Evolutionary conservation across 306 rosid species (phyloP), one percentile per base, ranked within the genome.

Genomic region (Pyrus pyrifolia): DNA sequence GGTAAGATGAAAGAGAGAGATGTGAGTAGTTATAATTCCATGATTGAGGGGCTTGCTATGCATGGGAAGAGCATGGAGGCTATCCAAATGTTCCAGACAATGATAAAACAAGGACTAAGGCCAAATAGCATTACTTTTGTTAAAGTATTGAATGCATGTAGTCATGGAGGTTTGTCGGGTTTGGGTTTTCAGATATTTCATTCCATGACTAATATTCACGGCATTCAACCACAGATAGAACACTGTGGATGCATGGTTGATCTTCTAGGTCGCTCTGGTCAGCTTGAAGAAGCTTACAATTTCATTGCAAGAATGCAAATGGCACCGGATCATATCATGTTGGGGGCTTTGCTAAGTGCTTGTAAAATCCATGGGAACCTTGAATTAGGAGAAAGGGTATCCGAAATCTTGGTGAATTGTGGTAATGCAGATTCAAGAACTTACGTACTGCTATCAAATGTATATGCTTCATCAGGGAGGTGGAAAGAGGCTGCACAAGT

Each of bases 191-290:
- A 76, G 82, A 80, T 85, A 69, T 78, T 80, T 73, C 78, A 79
- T 11, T 83, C 87, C 30, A 87, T 83, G 89, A 82, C 72, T 78
- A 76, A 10, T 1, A 22, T 71, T 73, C 76, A 87, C 44, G 70
- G 78, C 70, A 78, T 87, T 67, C 73, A 83, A 71, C 91, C 84
- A 7, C 76, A 63, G 38, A 70, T 85, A 13, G 86, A 85, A 61
- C 89, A 83, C 84, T 70, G 79, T 33, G 88, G 89, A 44, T 87
- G 91, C 87, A 83, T 87, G 81, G 83, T 85, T 78, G 89, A 87
- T 80, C 79, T 87, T 38, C 83, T 85, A 62, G 84, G 81, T 49
- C 85, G 91, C 49, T 82, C 80, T 5, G 91, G 89, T 12, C 65
- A 67, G 70, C 81, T 83, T 49, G 82, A 83, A 81, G 87, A 87